Evolutionary conservation across 371 early-diverging fungal genomes (phyloP).

Genomic region (Mucor saturninus): DNA sequence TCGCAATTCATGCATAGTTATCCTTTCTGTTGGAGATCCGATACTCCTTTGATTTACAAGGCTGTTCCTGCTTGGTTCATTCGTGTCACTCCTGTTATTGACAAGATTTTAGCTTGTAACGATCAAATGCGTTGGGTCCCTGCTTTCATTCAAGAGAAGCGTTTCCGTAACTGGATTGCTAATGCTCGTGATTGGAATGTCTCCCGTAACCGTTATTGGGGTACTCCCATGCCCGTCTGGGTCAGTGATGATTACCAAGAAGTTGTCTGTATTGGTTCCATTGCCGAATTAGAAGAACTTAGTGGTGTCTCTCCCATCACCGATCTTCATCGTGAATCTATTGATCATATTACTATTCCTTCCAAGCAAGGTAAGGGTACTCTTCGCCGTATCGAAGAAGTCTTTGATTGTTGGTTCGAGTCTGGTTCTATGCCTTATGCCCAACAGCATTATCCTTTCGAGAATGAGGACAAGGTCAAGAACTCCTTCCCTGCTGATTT

Average conservation of each 20-base stretch:
- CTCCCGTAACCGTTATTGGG: slow-evolving; percentile 99
- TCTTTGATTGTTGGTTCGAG: slow-evolving; percentile 99
- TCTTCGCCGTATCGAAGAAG: slow-evolving; percentile 96
- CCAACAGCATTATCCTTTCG: slow-evolving; percentile 99
- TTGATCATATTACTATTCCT: slow-evolving; percentile 98
- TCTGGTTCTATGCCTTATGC: slow-evolving; percentile 99
- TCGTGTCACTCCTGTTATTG: slow-evolving; percentile 87
- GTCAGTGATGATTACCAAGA: slow-evolving; percentile 92
- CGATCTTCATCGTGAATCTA: slow-evolving; percentile 99
- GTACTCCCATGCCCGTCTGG: slow-evolving; percentile 99
- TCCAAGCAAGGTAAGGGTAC: slow-evolving; percentile 90
- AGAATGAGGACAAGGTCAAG: slow-evolving; percentile 88
- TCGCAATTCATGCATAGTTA: slow-evolving; percentile 90
- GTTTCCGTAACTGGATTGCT: slow-evolving; percentile 99
- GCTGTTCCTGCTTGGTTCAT: slow-evolving; percentile 99
- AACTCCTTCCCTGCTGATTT: slow-evolving; percentile 99
- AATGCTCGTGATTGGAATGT: slow-evolving; percentile 99
- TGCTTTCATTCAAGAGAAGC: slow-evolving; percentile 95
- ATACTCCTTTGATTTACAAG: slow-evolving; percentile 98
- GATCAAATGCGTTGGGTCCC: slow-evolving; percentile 88
- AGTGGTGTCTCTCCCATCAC: slow-evolving; percentile 86
- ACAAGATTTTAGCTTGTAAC: slow-evolving; percentile 92
- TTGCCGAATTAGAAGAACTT: slow-evolving; percentile 93
- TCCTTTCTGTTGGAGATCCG: slow-evolving; percentile 98
- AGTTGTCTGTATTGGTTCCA: slow-evolving; percentile 95